A percentile compares a stretch with the other conserved stretches of the same genome.
phyloP scores from a whole-genome alignment of 306 rosid species.

The Ziziphus jujuba region DNA sequence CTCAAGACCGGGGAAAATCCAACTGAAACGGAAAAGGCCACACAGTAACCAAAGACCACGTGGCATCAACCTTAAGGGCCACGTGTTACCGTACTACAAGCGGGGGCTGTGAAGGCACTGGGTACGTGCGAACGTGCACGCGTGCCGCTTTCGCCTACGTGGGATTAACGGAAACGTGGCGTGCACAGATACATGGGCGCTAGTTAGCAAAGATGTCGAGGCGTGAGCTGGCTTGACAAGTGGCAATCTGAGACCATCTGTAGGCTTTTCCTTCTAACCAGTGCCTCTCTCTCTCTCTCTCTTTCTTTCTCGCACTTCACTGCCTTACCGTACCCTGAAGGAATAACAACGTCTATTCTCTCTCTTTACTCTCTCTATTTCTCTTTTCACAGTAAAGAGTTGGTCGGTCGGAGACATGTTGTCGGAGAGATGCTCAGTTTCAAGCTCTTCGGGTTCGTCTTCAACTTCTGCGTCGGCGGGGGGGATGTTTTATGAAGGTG shows the following conservation, averaged over 20 bases:
- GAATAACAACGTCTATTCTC: not conserved
- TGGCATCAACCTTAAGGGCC: not conserved
- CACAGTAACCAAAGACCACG: not conserved
- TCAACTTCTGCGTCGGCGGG: conserved; percentile 18
- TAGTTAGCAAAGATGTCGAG: conserved; percentile 35
- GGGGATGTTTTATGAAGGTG: conserved; percentile 11
- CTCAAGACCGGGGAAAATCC: not conserved
- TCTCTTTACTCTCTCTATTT: not conserved
- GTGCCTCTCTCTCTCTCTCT: conserved; percentile 6
- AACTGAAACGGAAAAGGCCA: not conserved
- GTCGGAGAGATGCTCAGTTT: conserved; percentile 24
- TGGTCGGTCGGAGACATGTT: conserved; percentile 24
- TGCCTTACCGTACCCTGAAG: conserved; percentile 5
- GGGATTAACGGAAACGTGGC: conserved; percentile 59
- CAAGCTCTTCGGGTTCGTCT: conserved; percentile 29
- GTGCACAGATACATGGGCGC: conserved; percentile 40
- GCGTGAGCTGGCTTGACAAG: conserved; percentile 57
- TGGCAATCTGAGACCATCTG: conserved; percentile 39
- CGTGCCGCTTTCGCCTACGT: conserved; percentile 29
- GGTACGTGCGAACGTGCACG: conserved; percentile 31
- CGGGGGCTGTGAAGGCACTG: not conserved
- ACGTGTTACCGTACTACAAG: not conserved
- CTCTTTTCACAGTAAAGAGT: not conserved
- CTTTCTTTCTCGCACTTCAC: conserved; percentile 3
- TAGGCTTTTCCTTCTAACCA: conserved; percentile 29